A percentile compares a stretch with the other conserved stretches of the same genome.
These are phyloP conservation scores for Fusarium transvaalense DNA, from an alignment of 2,329 filamentous ascomycete species.

Conservation along the genomic window DNA sequence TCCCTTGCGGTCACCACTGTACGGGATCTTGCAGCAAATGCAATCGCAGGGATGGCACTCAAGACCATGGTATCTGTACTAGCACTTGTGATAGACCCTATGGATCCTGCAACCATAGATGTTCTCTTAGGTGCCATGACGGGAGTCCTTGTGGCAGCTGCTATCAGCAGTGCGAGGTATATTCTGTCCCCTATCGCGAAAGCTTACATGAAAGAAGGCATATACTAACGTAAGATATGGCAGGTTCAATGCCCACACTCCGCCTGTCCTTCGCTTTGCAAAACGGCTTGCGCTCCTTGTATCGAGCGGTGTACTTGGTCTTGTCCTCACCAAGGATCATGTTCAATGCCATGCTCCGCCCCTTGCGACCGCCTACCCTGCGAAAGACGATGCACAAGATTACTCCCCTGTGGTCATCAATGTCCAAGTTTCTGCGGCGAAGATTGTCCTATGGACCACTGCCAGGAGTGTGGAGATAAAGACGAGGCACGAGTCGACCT, in stretches of 20 bases:
- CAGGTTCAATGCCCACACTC: conserved; percentile 67
- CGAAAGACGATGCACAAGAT: conserved; percentile 66
- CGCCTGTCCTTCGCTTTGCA: conserved; percentile 64
- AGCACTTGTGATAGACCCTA: conserved; percentile 62
- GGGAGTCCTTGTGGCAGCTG: conserved; percentile 60
- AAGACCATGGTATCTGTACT: conserved; percentile 55
- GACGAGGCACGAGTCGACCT: conserved; percentile 65
- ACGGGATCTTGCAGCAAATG: conserved; percentile 16
- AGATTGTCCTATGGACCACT: conserved; percentile 66
- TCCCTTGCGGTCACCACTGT: conserved; percentile 58
- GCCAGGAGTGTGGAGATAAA: conserved; percentile 65
- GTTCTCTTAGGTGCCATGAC: conserved; percentile 48
- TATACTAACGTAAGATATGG: neutral
- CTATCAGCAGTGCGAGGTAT: conserved; percentile 65
- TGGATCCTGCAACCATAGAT: conserved; percentile 69
- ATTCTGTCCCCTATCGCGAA: neutral
- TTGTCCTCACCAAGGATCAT: conserved; percentile 63
- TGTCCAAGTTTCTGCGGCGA: conserved; percentile 76
- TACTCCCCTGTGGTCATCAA: conserved; percentile 69
- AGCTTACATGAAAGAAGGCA: neutral
- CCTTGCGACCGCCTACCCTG: conserved; percentile 76
- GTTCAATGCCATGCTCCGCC: conserved; percentile 69
- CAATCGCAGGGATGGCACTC: neutral
- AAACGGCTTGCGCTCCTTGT: conserved; percentile 71
- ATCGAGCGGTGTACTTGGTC: conserved; percentile 65